phyloP scores from a whole-genome alignment of 768 basidiomycete genomes.

The Lactarius deliciosus region DNA sequence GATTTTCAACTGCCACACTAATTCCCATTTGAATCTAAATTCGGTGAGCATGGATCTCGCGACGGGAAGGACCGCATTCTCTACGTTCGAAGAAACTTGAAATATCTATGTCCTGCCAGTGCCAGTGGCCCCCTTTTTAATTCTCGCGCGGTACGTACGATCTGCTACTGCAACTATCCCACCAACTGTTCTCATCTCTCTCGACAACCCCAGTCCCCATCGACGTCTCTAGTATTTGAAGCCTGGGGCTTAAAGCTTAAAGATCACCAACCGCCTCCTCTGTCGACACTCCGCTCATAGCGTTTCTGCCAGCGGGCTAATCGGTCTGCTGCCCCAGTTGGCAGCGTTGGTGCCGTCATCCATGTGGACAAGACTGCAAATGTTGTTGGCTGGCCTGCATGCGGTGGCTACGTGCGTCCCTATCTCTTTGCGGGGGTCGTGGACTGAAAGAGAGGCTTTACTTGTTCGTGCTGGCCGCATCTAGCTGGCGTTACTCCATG shows the following conservation, averaged over 20 bases:
- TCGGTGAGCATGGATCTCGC: too few species aligned
- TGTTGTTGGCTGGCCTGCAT: neutral
- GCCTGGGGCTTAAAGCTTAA: neutral
- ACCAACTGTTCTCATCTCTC: neutral
- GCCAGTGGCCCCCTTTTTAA: neutral
- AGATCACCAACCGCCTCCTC: neutral
- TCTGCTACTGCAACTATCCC: neutral
- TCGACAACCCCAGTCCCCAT: neutral
- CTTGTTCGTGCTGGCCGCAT: neutral
- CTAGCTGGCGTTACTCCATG: conserved; percentile 24
- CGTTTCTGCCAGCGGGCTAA: neutral
- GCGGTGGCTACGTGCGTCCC: neutral
- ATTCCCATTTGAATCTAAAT: too few species aligned
- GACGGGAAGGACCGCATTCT: too few species aligned
- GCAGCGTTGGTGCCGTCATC: neutral
- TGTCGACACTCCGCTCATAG: neutral
- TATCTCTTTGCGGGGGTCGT: neutral
- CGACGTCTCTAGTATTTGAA: neutral
- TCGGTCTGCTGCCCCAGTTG: neutral
- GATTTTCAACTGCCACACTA: too few species aligned
- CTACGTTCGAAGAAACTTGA: too few species aligned
- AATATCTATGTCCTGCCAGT: too few species aligned
- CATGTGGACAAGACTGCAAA: neutral
- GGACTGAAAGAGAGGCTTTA: neutral
- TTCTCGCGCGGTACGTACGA: neutral